phyloP scores from a whole-genome alignment of 768 basidiomycete species.

The Kockovaella imperatae region DNA sequence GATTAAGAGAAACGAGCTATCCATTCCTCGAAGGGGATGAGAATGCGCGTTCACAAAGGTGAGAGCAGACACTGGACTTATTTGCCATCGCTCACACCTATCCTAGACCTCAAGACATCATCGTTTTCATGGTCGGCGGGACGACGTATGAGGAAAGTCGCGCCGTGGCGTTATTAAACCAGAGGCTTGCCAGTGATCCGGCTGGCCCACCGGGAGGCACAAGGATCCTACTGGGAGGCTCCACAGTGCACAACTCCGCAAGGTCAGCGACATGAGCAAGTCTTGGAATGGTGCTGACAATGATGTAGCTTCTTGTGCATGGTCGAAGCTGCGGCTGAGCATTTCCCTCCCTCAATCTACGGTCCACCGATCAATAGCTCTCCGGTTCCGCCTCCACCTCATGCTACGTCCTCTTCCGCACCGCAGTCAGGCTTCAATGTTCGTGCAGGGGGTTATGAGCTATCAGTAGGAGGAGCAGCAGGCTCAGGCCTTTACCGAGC shows the following conservation, averaged over 20 bases:
- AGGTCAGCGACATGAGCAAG: conserved; percentile 52
- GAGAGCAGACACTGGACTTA: conserved; percentile 2
- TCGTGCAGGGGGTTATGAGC: conserved; percentile 84
- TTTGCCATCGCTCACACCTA: not conserved
- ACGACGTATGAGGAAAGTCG: conserved; percentile 93
- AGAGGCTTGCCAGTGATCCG: conserved; percentile 53
- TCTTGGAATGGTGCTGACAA: conserved; percentile 4
- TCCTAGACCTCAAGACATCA: conserved; percentile 82
- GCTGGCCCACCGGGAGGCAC: conserved; percentile 51
- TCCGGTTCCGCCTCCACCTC: conserved; percentile 63
- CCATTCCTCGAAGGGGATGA: conserved; percentile 72
- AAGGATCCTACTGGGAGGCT: conserved; percentile 81
- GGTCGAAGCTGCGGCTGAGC: conserved; percentile 59
- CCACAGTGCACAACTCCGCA: conserved; percentile 88
- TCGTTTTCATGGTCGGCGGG: conserved; percentile 93
- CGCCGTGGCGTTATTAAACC: conserved; percentile 74
- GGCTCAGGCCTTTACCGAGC: conserved; percentile 80
- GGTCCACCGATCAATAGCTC: conserved; percentile 45
- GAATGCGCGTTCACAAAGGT: conserved; percentile 55
- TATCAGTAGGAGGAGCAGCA: conserved; percentile 79
- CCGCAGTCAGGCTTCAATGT: conserved; percentile 59
- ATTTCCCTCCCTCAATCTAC: conserved; percentile 45
- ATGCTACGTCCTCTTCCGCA: conserved; percentile 49
- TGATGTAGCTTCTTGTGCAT: conserved; percentile 79
- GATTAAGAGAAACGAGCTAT: conserved; percentile 77